Evolutionary conservation across 352 stramenopile species (phyloP), one percentile per base, ranked within the genome.

Genomic region (Phytopythium chamaehyphon): DNA sequence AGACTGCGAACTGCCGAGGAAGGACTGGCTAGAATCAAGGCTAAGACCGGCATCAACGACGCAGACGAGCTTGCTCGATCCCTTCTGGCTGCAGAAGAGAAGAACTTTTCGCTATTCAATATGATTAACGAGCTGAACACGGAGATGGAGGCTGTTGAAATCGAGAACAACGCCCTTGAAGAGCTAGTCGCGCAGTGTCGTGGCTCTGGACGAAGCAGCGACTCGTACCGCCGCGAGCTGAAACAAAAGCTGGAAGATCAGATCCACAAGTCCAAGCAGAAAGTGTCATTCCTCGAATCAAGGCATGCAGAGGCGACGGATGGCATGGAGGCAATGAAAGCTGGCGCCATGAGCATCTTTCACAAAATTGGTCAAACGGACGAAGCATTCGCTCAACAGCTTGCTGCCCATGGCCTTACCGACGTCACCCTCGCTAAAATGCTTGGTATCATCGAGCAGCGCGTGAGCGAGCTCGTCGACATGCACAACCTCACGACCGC

Each of bases 61-160:
- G 73, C 93, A 22, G 67, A 91, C 8, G 85, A 93, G 45, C 66
- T 98, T 35, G 83, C 93, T 16, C 73, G 81, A 35, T 88, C 79
- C 23, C 82, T 98, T 38, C 43, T 96, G 39, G 68, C 85, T 38
- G 88, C 88, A 2, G 91, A 98, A 42, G 90, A 97, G 55, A 96
- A 97, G 63, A 98, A 97, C 66, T 98, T 98, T 54, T 95, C 81
- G 40, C 75, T 98, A 16, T 98, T 97, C 62, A 97, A 97, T 52
- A 89, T 96, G 61, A 93, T 98, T 64, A 98, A 97, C 65, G 86
- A 97, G 47, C 67, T 97, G 36, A 97, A 91, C 65, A 93, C 78
- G 2, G 87, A 96, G 52, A 96, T 96, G 76, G 82, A 96, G 62
- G 71, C 66, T 16, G 59, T 93, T 31, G 86, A 96, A 62, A 85